phyloP scores from a whole-genome alignment of 2,329 filamentous ascomycete genomes.

The Claviceps sp. region DNA sequence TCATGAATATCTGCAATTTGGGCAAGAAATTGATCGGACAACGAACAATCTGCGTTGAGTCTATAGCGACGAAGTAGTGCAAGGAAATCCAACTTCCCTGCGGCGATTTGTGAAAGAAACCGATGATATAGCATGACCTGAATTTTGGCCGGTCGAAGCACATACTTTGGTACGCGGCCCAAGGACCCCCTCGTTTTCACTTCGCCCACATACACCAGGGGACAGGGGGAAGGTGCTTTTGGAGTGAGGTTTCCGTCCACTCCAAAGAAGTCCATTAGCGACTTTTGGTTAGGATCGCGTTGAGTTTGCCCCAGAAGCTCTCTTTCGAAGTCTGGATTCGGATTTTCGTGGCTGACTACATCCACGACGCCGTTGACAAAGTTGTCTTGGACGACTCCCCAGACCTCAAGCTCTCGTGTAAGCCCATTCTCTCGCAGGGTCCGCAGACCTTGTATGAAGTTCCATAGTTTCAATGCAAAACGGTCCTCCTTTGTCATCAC shows the following conservation, averaged over 20 bases:
- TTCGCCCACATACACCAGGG: slow-evolving; percentile 62
- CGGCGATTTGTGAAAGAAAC: slow-evolving; percentile 64
- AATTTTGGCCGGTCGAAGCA: slow-evolving; percentile 65
- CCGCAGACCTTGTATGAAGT: slow-evolving; percentile 72
- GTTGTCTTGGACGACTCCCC: slow-evolving; percentile 71
- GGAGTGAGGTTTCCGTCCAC: slow-evolving; percentile 8
- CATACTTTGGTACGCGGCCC: slow-evolving; percentile 49
- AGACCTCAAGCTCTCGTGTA: slow-evolving; percentile 68
- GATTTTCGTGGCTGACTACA: slow-evolving; percentile 64
- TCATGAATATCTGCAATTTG: slow-evolving; percentile 59
- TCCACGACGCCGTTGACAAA: slow-evolving; percentile 87
- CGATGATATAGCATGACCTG: slow-evolving; percentile 86
- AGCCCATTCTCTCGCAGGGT: slow-evolving; percentile 57
- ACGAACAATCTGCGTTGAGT: slow-evolving; percentile 48
- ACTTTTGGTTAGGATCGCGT: slow-evolving; percentile 19
- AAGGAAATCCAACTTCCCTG: slow-evolving; percentile 55
- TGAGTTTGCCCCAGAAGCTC: slow-evolving; percentile 28
- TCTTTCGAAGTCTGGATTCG: slow-evolving; percentile 56
- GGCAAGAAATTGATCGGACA: slow-evolving; percentile 69
- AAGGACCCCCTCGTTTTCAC: slow-evolving; percentile 68
- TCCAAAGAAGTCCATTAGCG: slow-evolving; percentile 28
- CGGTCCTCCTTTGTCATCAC: slow-evolving; percentile 65
- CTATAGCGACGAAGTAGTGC: slow-evolving; percentile 58
- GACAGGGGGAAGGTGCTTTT: slow-evolving; percentile 9
- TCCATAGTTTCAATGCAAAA: slow-evolving; percentile 78